Base-by-base conservation (phyloP, 2,329 filamentous ascomycete species). In the Fusarium cicatricum region DNA sequence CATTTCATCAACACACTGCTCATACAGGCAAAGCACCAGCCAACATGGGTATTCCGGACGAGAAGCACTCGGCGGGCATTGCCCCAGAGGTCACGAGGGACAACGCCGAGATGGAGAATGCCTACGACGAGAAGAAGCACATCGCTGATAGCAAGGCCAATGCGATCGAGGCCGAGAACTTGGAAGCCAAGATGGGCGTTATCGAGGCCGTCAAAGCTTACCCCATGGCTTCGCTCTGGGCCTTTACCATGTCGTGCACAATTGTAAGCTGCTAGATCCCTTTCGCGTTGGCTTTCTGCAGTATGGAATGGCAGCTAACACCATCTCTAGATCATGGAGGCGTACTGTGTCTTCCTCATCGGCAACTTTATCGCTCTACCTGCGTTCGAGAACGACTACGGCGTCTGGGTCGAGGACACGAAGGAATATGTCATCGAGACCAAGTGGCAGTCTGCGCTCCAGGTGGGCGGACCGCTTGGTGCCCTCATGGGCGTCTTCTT, bases 231-330 rank as follows among this genome's bases (percentile, higher is more conserved):
- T 75, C 75, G 23, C 69, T 78, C 15, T 81, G 79, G 78, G 78
- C 77, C 0, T 80, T 80, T 41, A 69, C 73, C 62, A 80, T 81
- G 77, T 81, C 76, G 40, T 81, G 77, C 64, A 81, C 79, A 5
- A 81, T 81, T 66, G 79, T 81, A 40, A 72, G 78, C 48, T 17
- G 4, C 21, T 15, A 4, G 11, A 19, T 14, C 11, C n/a, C 12
- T 1, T 4, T 4, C 9, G 2, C 32, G 12, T 1, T 15, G 11
- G 68, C 19, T 33, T 46, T n/a, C 4, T n/a, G 11, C 14, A n/a
- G 28, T 3, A 31, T 3, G 28, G 28, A 31, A 31, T 31, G 5
- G 17, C 15, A 43, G 23, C 60, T 62, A 48, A 68, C 10, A 11
- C 7, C 7, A 21, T 11, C 15, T 8, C 2, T 14, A 80, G 78